Conservation (phyloP, 768 basidiomycete species). For the Lactarius pseudohatsudake region DNA sequence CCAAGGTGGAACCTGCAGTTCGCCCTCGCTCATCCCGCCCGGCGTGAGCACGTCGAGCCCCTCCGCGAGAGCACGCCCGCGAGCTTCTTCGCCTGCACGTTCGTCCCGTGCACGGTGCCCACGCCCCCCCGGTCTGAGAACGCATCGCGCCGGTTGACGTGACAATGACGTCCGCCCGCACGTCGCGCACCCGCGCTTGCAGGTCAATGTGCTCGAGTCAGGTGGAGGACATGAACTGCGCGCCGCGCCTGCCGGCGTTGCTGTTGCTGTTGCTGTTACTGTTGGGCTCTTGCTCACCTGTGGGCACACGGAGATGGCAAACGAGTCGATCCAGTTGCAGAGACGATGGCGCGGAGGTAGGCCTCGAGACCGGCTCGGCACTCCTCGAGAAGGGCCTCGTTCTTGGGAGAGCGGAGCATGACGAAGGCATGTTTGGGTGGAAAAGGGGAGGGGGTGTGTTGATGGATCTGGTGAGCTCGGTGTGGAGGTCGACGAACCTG, state of each 20-base stretch:
- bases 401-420: conserved; percentile 56
- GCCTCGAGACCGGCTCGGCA: conserved; percentile 72
- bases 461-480: too few species aligned
- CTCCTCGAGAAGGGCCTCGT: conserved; percentile 71
- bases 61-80: conserved; percentile 68
- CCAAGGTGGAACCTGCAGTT: conserved; percentile 51
- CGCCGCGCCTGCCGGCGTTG: conserved; percentile 30
- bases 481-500: too few species aligned
- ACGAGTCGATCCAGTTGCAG: conserved; percentile 77
- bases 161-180: conserved; percentile 63
- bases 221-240: conserved; percentile 67
- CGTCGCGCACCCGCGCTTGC: conserved; percentile 71
- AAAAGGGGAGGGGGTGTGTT: conserved; percentile 53
- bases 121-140: conserved; percentile 75
- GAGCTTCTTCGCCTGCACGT: conserved; percentile 84
- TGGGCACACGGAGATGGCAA: conserved; percentile 78
- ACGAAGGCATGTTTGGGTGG: conserved; percentile 51
- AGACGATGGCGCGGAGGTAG: conserved; percentile 85
- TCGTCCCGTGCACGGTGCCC: conserved; percentile 69
- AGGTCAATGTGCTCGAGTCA: conserved; percentile 88
- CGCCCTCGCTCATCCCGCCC: conserved; percentile 85
- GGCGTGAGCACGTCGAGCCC: conserved; percentile 65
- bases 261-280: conserved; percentile 27
- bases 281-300: conserved; percentile 43
- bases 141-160: conserved; percentile 69